Evolutionary conservation across 106 monocot genomes (phyloP).

Genomic region (Cymbidium sinense): DNA sequence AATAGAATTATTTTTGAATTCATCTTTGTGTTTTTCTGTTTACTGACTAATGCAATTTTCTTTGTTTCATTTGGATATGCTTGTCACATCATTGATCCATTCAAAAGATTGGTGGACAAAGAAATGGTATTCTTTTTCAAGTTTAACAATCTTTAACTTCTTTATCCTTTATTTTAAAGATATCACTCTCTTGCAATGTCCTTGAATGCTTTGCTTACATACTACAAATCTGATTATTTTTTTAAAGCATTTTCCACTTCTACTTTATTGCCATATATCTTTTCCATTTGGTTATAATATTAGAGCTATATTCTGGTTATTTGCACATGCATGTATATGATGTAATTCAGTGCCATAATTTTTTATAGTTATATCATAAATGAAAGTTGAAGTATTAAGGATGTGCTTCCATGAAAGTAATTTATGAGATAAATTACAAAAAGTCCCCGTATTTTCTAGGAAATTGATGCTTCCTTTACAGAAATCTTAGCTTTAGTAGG

Average conservation of each 20-base stretch:
- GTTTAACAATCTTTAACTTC: not conserved
- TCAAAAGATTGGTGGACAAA: conserved; percentile 70
- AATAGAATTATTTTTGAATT: not conserved
- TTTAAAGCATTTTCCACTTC: not conserved
- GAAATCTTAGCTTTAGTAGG: not conserved
- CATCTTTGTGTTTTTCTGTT: not conserved
- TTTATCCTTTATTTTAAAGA: not conserved
- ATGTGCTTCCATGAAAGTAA: not conserved
- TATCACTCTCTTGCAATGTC: not conserved
- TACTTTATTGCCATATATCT: not conserved
- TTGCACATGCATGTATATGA: not conserved
- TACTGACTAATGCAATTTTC: conserved; percentile 7
- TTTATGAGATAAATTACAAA: not conserved
- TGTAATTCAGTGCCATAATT: not conserved
- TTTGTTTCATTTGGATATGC: conserved; percentile 7
- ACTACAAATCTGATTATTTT: not conserved
- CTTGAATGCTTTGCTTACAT: not conserved
- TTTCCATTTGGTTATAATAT: not conserved
- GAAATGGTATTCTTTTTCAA: conserved; percentile 62
- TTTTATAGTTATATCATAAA: not conserved
- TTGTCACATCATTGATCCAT: conserved; percentile 14
- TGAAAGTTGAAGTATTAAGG: not conserved
- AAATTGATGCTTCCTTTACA: not conserved
- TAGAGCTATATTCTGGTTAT: not conserved
- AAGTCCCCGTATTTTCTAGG: not conserved